Conservation (phyloP, 257 asterid genomes). For the Oldenlandia corymbosa region DNA sequence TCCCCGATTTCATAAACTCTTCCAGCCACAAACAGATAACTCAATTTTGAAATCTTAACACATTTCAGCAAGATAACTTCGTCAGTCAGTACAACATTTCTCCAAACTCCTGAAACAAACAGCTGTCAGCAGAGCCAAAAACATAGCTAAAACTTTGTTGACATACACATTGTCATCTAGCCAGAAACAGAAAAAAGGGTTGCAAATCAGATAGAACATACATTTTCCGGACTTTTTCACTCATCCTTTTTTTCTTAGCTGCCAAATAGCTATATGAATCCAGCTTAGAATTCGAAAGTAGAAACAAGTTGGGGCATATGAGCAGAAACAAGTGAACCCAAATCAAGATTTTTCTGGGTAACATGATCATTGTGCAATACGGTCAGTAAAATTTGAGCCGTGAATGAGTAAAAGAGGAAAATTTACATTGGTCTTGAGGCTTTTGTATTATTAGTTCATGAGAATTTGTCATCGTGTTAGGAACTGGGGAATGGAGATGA, state of each 20-base stretch:
- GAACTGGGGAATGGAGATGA: no score
- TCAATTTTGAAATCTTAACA: background rate
- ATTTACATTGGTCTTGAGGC: background rate
- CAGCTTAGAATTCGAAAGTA: slow-evolving; percentile 26
- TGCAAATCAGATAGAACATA: slow-evolving; percentile 21
- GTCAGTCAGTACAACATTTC: background rate
- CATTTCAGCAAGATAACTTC: background rate
- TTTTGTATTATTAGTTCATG: background rate
- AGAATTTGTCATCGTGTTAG: no score
- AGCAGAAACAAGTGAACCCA: slow-evolving; percentile 47
- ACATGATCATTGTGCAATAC: slow-evolving; percentile 20
- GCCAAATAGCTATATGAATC: slow-evolving; percentile 46
- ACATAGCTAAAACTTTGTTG: background rate
- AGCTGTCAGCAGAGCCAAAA: background rate
- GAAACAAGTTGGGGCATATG: slow-evolving; percentile 33
- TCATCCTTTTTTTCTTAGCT: slow-evolving; percentile 79
- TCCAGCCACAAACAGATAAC: background rate
- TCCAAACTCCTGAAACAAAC: background rate
- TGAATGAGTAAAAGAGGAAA: background rate
- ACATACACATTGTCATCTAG: background rate
- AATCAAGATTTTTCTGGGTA: slow-evolving; percentile 36
- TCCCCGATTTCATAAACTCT: background rate
- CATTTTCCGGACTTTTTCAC: slow-evolving; percentile 89
- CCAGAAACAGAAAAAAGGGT: background rate
- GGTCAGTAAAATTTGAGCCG: background rate